Evolutionary conservation across 371 early-diverging fungal genomes (phyloP).

Genomic region (Zychaea mexicana): DNA sequence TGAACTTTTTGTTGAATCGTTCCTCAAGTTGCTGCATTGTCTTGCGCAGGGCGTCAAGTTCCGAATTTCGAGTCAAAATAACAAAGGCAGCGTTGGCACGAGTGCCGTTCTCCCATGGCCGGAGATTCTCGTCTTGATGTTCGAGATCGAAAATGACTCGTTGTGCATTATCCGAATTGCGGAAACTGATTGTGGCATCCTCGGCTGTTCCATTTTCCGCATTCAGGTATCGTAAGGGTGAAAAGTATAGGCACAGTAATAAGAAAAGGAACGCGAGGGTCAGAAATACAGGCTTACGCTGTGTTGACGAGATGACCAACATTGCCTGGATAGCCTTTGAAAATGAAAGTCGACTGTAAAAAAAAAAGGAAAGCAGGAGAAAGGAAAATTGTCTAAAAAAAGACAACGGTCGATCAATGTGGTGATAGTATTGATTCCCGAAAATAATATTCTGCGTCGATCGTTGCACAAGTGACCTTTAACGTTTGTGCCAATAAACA

Average conservation of each 20-base stretch:
- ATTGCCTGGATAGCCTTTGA: slow-evolving; percentile 22
- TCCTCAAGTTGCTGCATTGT: slow-evolving; percentile 81
- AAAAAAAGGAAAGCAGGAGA: background rate
- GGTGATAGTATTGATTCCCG: no score
- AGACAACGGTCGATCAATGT: no score
- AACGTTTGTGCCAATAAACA: no score
- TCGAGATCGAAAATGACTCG: background rate
- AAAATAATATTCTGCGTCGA: no score
- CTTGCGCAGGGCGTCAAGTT: slow-evolving; percentile 65
- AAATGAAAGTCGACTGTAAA: background rate
- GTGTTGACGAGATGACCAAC: slow-evolving; percentile 17
- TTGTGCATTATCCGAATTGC: background rate
- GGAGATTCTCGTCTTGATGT: background rate
- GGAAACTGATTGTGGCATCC: background rate
- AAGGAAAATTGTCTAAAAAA: no score
- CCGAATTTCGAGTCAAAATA: slow-evolving; percentile 71
- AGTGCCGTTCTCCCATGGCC: slow-evolving; percentile 38
- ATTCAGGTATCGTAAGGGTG: background rate
- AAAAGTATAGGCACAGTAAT: background rate
- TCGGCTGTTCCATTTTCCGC: background rate
- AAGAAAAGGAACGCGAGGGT: background rate
- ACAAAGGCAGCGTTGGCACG: slow-evolving; percentile 71
- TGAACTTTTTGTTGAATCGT: slow-evolving; percentile 77
- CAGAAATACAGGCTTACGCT: slow-evolving; percentile 1
- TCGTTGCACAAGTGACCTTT: no score